These are phyloP conservation scores for Albophoma yamanashiensis DNA, from an alignment of 2,329 filamentous ascomycete genomes.

Conservation along the genomic window DNA sequence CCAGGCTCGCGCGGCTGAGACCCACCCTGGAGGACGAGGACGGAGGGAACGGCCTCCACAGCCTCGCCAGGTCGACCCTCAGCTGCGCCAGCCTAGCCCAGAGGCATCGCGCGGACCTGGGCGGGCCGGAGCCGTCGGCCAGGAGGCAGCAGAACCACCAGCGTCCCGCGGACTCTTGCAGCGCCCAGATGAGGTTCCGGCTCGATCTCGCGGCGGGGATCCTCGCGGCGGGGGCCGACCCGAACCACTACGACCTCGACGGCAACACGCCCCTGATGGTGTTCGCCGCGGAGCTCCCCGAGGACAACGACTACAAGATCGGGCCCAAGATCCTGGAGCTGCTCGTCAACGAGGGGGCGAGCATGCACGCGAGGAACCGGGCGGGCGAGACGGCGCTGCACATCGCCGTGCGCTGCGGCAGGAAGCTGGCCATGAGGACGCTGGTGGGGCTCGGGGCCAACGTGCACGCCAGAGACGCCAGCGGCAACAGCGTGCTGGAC, in stretches of 20 bases:
- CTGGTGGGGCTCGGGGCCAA: slow-evolving; percentile 36
- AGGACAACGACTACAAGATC: slow-evolving; percentile 37
- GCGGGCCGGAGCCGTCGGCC: not conserved
- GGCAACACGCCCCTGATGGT: slow-evolving; percentile 47
- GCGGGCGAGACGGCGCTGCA: slow-evolving; percentile 45
- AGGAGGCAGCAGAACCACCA: slow-evolving; percentile 11
- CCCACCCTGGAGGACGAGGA: slow-evolving; percentile 18
- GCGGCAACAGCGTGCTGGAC: slow-evolving; percentile 33
- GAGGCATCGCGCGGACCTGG: slow-evolving; percentile 16
- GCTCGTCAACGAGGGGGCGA: slow-evolving; percentile 30
- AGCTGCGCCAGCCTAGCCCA: slow-evolving; percentile 25
- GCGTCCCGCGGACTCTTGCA: slow-evolving; percentile 22
- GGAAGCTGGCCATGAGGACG: slow-evolving; percentile 38
- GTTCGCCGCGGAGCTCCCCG: slow-evolving; percentile 38
- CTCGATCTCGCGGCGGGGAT: slow-evolving; percentile 16
- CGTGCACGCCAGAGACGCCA: slow-evolving; percentile 33
- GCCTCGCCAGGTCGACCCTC: slow-evolving; percentile 43
- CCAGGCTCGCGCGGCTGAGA: slow-evolving; percentile 7
- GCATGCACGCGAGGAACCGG: slow-evolving; percentile 39
- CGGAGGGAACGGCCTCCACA: slow-evolving; percentile 47
- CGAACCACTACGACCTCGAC: slow-evolving; percentile 39
- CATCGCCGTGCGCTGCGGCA: slow-evolving; percentile 39
- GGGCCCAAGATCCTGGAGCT: slow-evolving; percentile 33
- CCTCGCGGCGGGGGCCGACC: slow-evolving; percentile 28
- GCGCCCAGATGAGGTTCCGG: slow-evolving; percentile 17